These are phyloP conservation scores for Herpotrichia juniperi DNA, from an alignment of 2,329 filamentous ascomycete genomes.

Conservation along the genomic window DNA sequence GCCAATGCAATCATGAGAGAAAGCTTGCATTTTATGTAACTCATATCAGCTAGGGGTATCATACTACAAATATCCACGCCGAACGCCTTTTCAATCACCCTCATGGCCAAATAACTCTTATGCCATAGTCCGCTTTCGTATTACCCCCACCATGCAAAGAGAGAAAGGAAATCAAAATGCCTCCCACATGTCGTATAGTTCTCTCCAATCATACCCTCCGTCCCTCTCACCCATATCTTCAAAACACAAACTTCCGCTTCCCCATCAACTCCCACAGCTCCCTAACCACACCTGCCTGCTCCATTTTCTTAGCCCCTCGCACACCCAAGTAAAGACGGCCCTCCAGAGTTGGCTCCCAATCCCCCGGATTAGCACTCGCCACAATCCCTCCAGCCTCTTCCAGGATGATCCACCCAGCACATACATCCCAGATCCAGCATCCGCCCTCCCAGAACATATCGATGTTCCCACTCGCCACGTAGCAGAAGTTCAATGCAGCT, in stretches of 20 bases:
- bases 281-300: slow-evolving; percentile 39
- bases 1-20: too few species aligned
- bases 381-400: slow-evolving; percentile 47
- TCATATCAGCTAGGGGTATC: too few species aligned
- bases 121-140: too few species aligned
- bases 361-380: slow-evolving; percentile 41
- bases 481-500: slow-evolving; percentile 47
- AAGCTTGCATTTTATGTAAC: too few species aligned
- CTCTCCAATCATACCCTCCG: too few species aligned
- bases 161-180: too few species aligned
- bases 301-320: slow-evolving; percentile 32
- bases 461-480: slow-evolving; percentile 42
- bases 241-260: slow-evolving; percentile 37
- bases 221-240: neutral
- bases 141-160: too few species aligned
- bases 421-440: slow-evolving; percentile 45
- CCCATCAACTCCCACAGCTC: slow-evolving; percentile 46
- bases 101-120: too few species aligned
- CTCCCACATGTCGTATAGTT: too few species aligned
- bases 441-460: slow-evolving; percentile 48
- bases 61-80: too few species aligned
- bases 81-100: too few species aligned
- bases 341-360: slow-evolving; percentile 42
- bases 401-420: slow-evolving; percentile 46
- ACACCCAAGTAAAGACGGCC: slow-evolving; percentile 44